Evolutionary conservation across 2,329 filamentous ascomycete genomes (phyloP).

Genomic region (Xylaria sp.): DNA sequence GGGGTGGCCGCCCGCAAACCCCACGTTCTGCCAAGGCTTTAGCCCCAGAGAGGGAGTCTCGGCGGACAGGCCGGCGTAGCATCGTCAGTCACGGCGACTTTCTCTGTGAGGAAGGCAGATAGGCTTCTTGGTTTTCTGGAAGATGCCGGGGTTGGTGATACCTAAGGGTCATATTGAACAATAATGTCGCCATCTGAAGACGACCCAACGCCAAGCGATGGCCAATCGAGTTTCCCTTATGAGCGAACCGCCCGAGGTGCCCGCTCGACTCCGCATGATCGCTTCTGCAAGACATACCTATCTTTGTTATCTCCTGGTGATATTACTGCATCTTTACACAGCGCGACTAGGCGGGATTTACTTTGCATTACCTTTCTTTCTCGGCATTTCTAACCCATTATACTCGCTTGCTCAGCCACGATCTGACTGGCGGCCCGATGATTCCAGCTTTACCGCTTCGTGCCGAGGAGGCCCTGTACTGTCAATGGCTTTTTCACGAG

Average conservation of each 20-base stretch:
- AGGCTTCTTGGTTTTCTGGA: constrained; percentile 2
- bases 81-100: background rate
- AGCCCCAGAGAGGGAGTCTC: background rate
- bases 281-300: constrained; percentile 14
- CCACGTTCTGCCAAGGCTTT: constrained; percentile 16
- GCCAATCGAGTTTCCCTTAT: constrained; percentile 16
- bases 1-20: background rate
- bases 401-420: constrained; percentile 1
- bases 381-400: constrained; percentile 17
- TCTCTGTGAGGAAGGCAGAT: constrained; percentile 19
- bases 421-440: background rate
- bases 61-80: background rate
- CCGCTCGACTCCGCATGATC: background rate
- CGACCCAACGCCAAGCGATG: constrained; percentile 17
- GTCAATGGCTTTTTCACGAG: background rate
- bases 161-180: constrained; percentile 15
- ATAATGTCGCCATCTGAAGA: constrained; percentile 23
- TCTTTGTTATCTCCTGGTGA: constrained; percentile 16
- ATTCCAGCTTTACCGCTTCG: constrained; percentile 19
- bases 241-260: constrained; percentile 11
- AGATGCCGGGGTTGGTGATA: background rate
- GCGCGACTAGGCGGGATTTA: background rate
- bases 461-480: background rate
- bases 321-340: constrained; percentile 1
- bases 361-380: background rate